Evolutionary conservation across 75 land plant genomes (phyloP).

Genomic region (Isoetes taiwanensis): DNA sequence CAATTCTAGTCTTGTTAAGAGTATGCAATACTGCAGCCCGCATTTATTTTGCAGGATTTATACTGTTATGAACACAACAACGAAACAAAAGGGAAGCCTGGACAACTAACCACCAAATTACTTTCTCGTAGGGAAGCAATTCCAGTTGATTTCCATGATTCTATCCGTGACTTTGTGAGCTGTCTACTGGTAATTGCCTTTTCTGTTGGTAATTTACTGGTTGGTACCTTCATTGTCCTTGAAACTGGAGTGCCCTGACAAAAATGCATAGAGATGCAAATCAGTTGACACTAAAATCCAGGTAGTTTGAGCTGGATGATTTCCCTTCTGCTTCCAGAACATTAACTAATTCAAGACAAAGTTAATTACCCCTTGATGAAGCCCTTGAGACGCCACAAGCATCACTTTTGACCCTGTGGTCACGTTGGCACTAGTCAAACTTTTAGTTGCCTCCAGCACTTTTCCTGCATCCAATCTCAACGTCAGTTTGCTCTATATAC

Average conservation of each 20-base stretch:
- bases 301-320: too few species aligned
- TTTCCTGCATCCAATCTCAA: constrained; percentile 57
- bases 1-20: too few species aligned
- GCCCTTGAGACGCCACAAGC: constrained; percentile 77
- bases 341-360: not conserved
- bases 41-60: too few species aligned
- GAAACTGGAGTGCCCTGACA: constrained; percentile 11
- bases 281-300: too few species aligned
- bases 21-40: too few species aligned
- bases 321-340: not conserved
- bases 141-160: constrained; percentile 70
- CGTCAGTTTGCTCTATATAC: too few species aligned
- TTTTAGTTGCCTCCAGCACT: constrained; percentile 30
- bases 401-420: constrained; percentile 58
- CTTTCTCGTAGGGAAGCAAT: constrained; percentile 56
- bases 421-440: constrained; percentile 30
- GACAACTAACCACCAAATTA: constrained; percentile 38
- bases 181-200: too few species aligned
- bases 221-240: not conserved
- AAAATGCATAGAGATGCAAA: not conserved
- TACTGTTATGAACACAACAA: too few species aligned
- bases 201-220: constrained; percentile 16
- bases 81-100: too few species aligned
- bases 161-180: too few species aligned
- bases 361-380: constrained; percentile 71